phyloP scores from a whole-genome alignment of 1,284 basidiomycete species.

The Jaminaea rosea region DNA sequence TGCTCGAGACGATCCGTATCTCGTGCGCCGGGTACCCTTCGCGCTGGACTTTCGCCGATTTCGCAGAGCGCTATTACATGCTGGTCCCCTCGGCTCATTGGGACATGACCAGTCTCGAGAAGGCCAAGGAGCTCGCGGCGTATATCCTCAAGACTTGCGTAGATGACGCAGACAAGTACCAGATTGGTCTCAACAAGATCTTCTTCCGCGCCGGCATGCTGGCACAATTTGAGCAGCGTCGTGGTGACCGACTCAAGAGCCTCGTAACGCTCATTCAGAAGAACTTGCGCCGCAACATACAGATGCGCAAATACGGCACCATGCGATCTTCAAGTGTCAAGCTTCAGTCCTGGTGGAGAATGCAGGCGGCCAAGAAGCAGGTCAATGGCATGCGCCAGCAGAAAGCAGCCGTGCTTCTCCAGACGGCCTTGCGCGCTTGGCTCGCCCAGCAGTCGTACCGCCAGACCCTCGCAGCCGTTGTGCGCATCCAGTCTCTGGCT shows the following conservation, averaged over 20 bases:
- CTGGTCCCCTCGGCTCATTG: slow-evolving; percentile 78
- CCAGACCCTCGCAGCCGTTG: slow-evolving; percentile 59
- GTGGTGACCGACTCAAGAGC: slow-evolving; percentile 74
- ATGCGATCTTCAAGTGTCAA: slow-evolving; percentile 67
- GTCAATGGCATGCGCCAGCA: slow-evolving; percentile 66
- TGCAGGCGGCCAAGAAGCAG: slow-evolving; percentile 64
- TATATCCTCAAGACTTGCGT: slow-evolving; percentile 77
- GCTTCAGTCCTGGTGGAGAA: slow-evolving; percentile 91
- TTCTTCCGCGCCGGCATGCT: slow-evolving; percentile 99
- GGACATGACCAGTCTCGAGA: slow-evolving; percentile 52
- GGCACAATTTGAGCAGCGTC: slow-evolving; percentile 84
- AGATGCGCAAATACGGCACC: slow-evolving; percentile 68
- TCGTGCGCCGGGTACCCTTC: slow-evolving; percentile 98
- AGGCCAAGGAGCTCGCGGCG: slow-evolving; percentile 63
- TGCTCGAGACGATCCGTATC: slow-evolving; percentile 95
- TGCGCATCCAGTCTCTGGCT: slow-evolving; percentile 69
- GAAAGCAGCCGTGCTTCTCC: slow-evolving; percentile 67
- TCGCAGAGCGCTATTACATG: slow-evolving; percentile 99
- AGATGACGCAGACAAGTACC: slow-evolving; percentile 89
- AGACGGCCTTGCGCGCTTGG: slow-evolving; percentile 64
- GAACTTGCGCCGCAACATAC: slow-evolving; percentile 80
- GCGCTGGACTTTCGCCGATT: slow-evolving; percentile 98
- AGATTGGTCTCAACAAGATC: slow-evolving; percentile 92
- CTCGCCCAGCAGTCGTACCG: slow-evolving; percentile 66
- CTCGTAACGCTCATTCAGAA: slow-evolving; percentile 95